Evolutionary conservation across 225 moss, liverwort and hornwort species (phyloP).

Genomic region (Asterella californica): DNA sequence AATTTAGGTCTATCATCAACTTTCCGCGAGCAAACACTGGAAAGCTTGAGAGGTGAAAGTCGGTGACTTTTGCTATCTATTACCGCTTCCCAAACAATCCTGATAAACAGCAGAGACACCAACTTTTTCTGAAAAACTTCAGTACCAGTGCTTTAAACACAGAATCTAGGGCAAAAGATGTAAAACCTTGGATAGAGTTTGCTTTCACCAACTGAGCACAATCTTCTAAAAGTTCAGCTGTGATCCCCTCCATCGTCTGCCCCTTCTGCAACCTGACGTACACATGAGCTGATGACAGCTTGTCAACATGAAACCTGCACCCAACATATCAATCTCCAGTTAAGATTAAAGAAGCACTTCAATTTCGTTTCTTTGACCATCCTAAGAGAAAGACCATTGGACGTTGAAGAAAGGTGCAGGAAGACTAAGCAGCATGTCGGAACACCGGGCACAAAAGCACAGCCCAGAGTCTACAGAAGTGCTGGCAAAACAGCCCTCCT

Average conservation of each 20-base stretch:
- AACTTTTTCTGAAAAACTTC: neutral
- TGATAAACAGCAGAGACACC: neutral
- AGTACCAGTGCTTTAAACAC: neutral
- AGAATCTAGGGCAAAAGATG: neutral
- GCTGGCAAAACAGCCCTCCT: neutral
- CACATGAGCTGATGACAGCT: slow-evolving; percentile 96
- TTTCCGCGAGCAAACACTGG: neutral
- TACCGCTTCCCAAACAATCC: neutral
- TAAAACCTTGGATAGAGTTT: slow-evolving; percentile 91
- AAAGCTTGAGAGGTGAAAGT: neutral
- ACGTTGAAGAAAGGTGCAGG: too few relatives aligned
- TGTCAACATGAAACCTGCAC: slow-evolving; percentile 96
- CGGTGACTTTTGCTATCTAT: neutral
- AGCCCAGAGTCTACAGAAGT: too few relatives aligned
- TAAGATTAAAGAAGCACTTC: neutral
- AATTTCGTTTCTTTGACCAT: neutral
- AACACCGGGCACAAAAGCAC: too few relatives aligned
- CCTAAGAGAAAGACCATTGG: too few relatives aligned
- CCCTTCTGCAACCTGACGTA: slow-evolving; percentile 87
- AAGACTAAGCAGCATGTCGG: too few relatives aligned
- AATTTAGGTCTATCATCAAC: too few relatives aligned
- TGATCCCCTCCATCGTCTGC: slow-evolving; percentile 84
- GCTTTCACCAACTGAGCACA: slow-evolving; percentile 96
- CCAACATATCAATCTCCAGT: neutral
- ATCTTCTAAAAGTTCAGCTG: slow-evolving; percentile 80